Percentiles rank a stretch among this genome's conserved stretches.
Conservation (phyloP, 2,329 filamentous ascomycete genomes). For the Aspergillus sp. region DNA sequence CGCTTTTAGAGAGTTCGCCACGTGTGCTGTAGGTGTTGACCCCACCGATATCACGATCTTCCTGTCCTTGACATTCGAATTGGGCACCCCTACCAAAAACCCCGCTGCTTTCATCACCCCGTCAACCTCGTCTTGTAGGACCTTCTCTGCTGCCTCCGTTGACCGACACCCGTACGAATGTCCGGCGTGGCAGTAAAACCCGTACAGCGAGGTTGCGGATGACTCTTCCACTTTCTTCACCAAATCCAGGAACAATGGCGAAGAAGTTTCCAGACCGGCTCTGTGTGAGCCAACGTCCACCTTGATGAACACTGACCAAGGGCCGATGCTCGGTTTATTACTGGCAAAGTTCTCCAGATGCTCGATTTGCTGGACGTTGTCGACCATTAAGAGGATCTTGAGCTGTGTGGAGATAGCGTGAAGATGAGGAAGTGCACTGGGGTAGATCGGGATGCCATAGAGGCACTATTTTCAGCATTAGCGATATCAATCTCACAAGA, state of each 20-base stretch:
- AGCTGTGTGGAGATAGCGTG: conserved; percentile 13
- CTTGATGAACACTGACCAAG: conserved; percentile 21
- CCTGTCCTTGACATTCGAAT: neutral
- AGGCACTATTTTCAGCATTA: conserved; percentile 17
- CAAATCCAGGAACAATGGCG: conserved; percentile 5
- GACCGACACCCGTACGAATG: conserved; percentile 20
- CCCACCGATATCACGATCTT: conserved; percentile 15
- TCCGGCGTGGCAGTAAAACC: conserved; percentile 20
- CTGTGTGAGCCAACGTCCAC: conserved; percentile 17
- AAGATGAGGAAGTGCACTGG: conserved; percentile 25
- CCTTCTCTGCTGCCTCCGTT: conserved; percentile 12
- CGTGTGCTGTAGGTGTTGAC: conserved; percentile 20
- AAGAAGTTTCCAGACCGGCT: conserved; percentile 12
- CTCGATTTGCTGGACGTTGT: conserved; percentile 17
- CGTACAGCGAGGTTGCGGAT: conserved; percentile 7
- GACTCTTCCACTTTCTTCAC: conserved; percentile 13
- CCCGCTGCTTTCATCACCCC: conserved; percentile 11
- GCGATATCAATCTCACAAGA: no score
- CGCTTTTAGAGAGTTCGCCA: conserved; percentile 9
- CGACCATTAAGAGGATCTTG: conserved; percentile 31
- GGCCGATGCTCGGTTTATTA: neutral
- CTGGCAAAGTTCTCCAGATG: conserved; percentile 11
- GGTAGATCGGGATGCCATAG: conserved; percentile 36
- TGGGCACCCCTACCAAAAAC: neutral
- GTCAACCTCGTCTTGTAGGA: conserved; percentile 11